A percentile compares a stretch with the other conserved stretches of the same genome.
Evolutionary conservation across 2,329 filamentous ascomycete species (phyloP).

Genomic region (Stachybotrys echinatus): DNA sequence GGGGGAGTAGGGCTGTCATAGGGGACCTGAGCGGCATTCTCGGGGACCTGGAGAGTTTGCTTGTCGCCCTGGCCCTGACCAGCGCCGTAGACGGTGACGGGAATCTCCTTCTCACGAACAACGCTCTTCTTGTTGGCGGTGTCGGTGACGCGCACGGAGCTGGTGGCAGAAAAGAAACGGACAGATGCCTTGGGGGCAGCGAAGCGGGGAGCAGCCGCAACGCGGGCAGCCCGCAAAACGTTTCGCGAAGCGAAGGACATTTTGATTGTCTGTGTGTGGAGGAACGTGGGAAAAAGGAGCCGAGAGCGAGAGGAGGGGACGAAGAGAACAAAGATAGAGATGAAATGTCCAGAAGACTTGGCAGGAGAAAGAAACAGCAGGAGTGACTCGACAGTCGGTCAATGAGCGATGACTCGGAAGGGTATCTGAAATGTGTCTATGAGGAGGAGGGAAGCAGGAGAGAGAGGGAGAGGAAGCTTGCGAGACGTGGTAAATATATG

Average conservation of each 20-base stretch:
- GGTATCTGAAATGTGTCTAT: background rate
- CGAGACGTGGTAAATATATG: slow-evolving; percentile 1
- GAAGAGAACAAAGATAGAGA: slow-evolving; percentile 4
- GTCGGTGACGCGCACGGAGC: slow-evolving; percentile 25
- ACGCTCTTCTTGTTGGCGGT: slow-evolving; percentile 44
- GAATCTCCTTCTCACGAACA: slow-evolving; percentile 52
- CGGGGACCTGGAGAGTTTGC: slow-evolving; percentile 49
- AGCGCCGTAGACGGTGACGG: slow-evolving; percentile 46
- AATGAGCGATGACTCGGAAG: background rate
- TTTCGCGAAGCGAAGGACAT: slow-evolving; percentile 31
- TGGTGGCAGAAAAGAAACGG: slow-evolving; percentile 27
- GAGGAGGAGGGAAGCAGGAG: slow-evolving; percentile 3
- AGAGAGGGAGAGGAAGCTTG: background rate
- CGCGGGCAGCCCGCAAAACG: slow-evolving; percentile 26
- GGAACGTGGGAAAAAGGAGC: background rate
- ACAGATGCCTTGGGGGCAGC: slow-evolving; percentile 15
- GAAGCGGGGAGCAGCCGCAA: slow-evolving; percentile 16
- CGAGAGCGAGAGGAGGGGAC: slow-evolving; percentile 3
- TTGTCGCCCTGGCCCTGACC: slow-evolving; percentile 43
- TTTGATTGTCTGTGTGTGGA: slow-evolving; percentile 12
- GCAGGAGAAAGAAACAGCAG: too few relatives aligned
- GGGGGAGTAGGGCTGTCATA: slow-evolving; percentile 31
- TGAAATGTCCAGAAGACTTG: too few relatives aligned
- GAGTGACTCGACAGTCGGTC: too few relatives aligned
- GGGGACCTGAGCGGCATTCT: slow-evolving; percentile 34